Evolutionary conservation across 495 filamentous ascomycete species (phyloP).

Genomic region (Cairneyella variabilis): DNA sequence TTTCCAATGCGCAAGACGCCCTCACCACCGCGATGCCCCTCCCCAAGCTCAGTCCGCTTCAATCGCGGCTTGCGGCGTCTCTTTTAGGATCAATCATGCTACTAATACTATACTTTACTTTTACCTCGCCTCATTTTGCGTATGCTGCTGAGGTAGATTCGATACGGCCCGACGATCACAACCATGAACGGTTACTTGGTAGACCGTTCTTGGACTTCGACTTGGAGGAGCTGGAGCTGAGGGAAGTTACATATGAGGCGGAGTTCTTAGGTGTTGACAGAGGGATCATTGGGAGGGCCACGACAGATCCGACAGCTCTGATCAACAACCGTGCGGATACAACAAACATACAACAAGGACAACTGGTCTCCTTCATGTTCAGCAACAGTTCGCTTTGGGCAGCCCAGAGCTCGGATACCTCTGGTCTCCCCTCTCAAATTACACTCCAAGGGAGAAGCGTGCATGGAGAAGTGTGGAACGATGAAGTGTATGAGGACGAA

Average conservation of each 20-base stretch:
- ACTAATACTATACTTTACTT: constrained; percentile 49
- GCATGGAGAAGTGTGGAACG: not conserved
- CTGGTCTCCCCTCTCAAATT: constrained; percentile 38
- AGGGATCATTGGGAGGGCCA: constrained; percentile 59
- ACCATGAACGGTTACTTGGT: constrained; percentile 38
- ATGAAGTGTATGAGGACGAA: not conserved
- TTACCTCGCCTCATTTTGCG: constrained; percentile 53
- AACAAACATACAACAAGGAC: constrained; percentile 54
- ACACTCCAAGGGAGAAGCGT: constrained; percentile 6
- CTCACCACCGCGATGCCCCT: constrained; percentile 25
- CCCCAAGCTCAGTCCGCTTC: constrained; percentile 48
- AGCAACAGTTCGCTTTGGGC: constrained; percentile 38
- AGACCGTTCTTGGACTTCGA: constrained; percentile 29
- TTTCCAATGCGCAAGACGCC: constrained; percentile 18
- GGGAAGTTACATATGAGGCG: constrained; percentile 27
- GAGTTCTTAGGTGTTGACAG: constrained; percentile 42
- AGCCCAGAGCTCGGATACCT: constrained; percentile 23
- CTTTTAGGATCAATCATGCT: constrained; percentile 52
- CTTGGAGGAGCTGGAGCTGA: constrained; percentile 31
- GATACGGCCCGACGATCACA: constrained; percentile 39
- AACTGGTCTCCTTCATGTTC: constrained; percentile 54
- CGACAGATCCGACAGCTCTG: constrained; percentile 39
- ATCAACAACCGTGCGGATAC: constrained; percentile 58
- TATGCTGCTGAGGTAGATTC: constrained; percentile 47
- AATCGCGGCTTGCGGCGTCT: constrained; percentile 66